Evolutionary conservation across 495 filamentous ascomycete species (phyloP).

Genomic region (Tuber brumale): DNA sequence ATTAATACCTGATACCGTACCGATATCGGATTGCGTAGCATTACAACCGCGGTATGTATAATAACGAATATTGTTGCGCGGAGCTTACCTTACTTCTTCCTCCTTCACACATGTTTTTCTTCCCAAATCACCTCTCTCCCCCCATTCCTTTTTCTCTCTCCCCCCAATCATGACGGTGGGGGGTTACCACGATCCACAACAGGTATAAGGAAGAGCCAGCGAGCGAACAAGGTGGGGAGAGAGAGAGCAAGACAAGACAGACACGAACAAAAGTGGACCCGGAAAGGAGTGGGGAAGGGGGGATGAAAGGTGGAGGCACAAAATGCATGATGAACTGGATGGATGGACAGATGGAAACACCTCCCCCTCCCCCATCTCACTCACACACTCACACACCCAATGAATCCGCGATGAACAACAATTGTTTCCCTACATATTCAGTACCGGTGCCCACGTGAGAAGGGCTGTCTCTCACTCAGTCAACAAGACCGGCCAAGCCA

Average conservation of each 20-base stretch:
- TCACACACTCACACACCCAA: not conserved
- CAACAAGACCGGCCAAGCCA: not conserved
- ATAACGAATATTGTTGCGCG: not conserved
- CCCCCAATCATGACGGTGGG: not conserved
- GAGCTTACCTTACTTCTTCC: not conserved
- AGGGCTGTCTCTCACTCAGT: not conserved
- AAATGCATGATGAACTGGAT: conserved; percentile 2
- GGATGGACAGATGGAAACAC: not conserved
- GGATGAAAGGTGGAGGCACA: not conserved
- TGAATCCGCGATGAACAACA: not conserved
- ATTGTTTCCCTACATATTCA: not conserved
- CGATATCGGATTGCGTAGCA: not conserved
- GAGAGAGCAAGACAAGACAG: not conserved
- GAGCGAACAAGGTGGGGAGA: not conserved
- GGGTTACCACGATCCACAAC: not conserved
- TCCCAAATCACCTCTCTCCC: too few relatives aligned
- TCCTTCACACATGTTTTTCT: not conserved
- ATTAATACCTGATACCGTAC: not conserved
- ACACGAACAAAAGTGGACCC: conserved; percentile 1
- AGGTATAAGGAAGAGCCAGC: not conserved
- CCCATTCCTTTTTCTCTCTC: not conserved
- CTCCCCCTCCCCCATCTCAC: not conserved
- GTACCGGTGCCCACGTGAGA: not conserved
- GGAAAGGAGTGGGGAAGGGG: not conserved
- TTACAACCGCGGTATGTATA: not conserved